Conservation (phyloP, 2,329 filamentous ascomycete species). For the Arthrocladium fulminans region DNA sequence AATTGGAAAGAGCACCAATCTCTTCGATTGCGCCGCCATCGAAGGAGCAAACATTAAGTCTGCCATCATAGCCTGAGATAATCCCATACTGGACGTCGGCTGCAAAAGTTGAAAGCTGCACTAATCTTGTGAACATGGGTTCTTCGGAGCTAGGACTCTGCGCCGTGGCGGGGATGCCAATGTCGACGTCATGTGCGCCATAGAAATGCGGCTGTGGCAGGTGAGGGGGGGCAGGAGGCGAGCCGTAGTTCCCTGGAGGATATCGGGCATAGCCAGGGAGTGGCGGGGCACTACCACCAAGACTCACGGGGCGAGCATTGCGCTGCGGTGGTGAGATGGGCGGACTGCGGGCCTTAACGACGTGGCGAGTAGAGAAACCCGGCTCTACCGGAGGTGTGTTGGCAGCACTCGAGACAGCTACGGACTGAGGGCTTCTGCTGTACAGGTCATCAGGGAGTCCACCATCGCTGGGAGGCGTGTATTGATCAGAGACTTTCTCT, state of each 20-base stretch:
- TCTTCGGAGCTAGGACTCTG: conserved; percentile 54
- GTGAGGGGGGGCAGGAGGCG: conserved; percentile 58
- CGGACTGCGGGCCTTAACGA: conserved; percentile 34
- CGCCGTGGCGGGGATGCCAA: conserved; percentile 43
- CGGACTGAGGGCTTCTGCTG: conserved; percentile 15
- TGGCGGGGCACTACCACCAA: conserved; percentile 31
- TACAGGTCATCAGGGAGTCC: conserved; percentile 9
- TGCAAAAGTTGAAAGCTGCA: conserved; percentile 10
- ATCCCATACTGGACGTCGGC: conserved; percentile 47
- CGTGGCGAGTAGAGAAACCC: conserved; percentile 30
- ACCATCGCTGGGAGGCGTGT: conserved; percentile 18
- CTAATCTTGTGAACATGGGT: conserved; percentile 21
- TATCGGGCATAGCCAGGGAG: conserved; percentile 33
- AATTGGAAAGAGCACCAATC: conserved; percentile 61
- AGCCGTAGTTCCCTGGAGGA: conserved; percentile 36
- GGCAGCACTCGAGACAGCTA: conserved; percentile 17
- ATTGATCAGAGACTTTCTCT: conserved; percentile 22
- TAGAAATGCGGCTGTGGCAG: conserved; percentile 71
- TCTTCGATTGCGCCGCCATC: conserved; percentile 63
- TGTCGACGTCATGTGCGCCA: conserved; percentile 62
- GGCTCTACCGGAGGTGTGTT: conserved; percentile 35
- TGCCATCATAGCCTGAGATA: conserved; percentile 75
- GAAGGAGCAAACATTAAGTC: conserved; percentile 65
- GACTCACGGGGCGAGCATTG: conserved; percentile 35
- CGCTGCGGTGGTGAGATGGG: conserved; percentile 35